A percentile compares a stretch with the other conserved stretches of the same genome.
These are phyloP conservation scores for Brasenia schreberi DNA, from an alignment of 164 flowering plant genomes.

Conservation along the genomic window DNA sequence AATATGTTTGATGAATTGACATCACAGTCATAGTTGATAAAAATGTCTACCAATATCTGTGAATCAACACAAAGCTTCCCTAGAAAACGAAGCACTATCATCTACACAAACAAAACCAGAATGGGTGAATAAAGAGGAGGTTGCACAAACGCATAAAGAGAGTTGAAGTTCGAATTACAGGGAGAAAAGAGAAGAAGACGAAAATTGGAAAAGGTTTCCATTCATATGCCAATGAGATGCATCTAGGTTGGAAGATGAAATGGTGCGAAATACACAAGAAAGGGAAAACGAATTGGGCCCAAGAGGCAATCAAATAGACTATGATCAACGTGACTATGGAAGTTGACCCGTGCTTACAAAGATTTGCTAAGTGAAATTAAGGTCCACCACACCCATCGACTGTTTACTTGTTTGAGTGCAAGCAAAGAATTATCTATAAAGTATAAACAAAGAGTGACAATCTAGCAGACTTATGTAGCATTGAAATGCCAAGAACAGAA, in stretches of 20 bases:
- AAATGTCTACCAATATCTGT: constrained; percentile 87
- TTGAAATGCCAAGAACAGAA: background rate
- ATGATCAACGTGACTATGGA: too few relatives aligned
- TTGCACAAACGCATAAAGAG: background rate
- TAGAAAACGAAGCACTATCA: constrained; percentile 87
- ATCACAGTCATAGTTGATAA: constrained; percentile 93
- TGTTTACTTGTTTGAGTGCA: background rate
- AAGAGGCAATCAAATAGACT: too few relatives aligned
- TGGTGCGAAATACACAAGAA: background rate
- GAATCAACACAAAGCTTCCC: constrained; percentile 89
- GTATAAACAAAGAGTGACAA: too few relatives aligned
- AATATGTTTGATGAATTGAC: constrained; percentile 92
- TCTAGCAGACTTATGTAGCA: background rate
- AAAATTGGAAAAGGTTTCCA: background rate
- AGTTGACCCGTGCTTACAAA: too few relatives aligned
- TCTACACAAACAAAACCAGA: constrained; percentile 3
- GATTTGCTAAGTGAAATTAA: too few relatives aligned
- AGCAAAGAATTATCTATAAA: background rate
- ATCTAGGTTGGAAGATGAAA: background rate
- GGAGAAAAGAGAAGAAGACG: background rate
- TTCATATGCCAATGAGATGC: background rate
- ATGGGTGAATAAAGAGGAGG: background rate
- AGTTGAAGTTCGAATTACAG: background rate
- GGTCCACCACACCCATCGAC: background rate
- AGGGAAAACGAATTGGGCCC: background rate